phyloP scores from a whole-genome alignment of 2,329 filamentous ascomycete genomes.

The Ilyonectria sp. region DNA sequence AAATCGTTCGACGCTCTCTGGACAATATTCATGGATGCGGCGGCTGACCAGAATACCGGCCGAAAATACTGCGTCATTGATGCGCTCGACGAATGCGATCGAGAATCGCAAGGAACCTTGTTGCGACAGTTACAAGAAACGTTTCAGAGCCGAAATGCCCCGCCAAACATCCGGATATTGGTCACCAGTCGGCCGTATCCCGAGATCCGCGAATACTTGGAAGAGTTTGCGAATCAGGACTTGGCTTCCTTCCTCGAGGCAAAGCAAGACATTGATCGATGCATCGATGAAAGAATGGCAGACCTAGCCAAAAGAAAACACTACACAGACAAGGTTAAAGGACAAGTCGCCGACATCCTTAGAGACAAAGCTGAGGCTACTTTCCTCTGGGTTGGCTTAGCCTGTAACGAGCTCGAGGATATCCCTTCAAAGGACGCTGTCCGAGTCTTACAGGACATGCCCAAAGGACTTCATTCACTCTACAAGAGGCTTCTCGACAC shows the following conservation, averaged over 20 bases:
- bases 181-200: constrained; percentile 41
- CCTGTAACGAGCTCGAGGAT: constrained; percentile 38
- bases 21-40: constrained; percentile 36
- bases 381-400: constrained; percentile 46
- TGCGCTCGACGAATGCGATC: constrained; percentile 42
- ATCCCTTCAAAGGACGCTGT: constrained; percentile 43
- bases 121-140: constrained; percentile 33
- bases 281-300: constrained; percentile 38
- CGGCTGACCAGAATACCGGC: constrained; percentile 33
- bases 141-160: constrained; percentile 16
- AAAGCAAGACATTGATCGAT: constrained; percentile 38
- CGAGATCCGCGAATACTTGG: constrained; percentile 34
- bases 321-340: constrained; percentile 36
- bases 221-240: constrained; percentile 40
- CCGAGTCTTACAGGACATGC: constrained; percentile 36
- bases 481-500: constrained; percentile 34
- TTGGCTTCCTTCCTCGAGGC: constrained; percentile 41
- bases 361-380: constrained; percentile 43
- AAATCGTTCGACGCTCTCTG: constrained; percentile 43
- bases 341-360: constrained; percentile 38
- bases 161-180: constrained; percentile 28
- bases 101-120: constrained; percentile 35
- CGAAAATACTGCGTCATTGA: constrained; percentile 42
- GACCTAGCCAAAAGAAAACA: constrained; percentile 35
- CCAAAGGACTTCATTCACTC: constrained; percentile 39